Percentiles rank a stretch among this genome's conserved stretches.
Evolutionary conservation across 2,329 filamentous ascomycete genomes (phyloP).

Genomic region (Hirsutella minnesotensis): DNA sequence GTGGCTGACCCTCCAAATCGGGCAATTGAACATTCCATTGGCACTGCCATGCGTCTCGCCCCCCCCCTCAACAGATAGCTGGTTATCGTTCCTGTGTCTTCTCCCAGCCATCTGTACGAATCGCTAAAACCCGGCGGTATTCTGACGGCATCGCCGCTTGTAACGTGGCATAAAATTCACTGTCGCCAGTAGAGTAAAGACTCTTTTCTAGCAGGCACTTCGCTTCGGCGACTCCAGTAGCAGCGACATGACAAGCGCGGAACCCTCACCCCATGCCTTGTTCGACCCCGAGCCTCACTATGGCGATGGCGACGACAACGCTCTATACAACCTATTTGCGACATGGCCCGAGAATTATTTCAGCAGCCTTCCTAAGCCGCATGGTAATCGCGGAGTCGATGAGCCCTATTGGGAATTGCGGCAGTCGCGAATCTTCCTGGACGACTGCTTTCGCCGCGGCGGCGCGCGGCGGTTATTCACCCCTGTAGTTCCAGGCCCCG

Average conservation of each 20-base stretch:
- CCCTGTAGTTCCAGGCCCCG: neutral
- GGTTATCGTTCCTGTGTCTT: neutral
- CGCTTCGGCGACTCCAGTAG: neutral
- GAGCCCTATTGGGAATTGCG: conserved; percentile 1
- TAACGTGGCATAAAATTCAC: neutral
- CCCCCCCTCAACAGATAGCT: neutral
- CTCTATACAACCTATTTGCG: too few relatives aligned
- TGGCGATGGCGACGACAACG: too few relatives aligned
- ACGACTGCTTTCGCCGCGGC: too few relatives aligned
- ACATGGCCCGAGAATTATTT: too few relatives aligned
- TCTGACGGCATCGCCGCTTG: neutral
- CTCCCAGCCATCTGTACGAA: too few relatives aligned
- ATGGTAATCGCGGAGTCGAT: neutral
- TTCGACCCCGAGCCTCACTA: too few relatives aligned
- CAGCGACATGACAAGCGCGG: neutral
- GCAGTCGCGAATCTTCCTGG: too few relatives aligned
- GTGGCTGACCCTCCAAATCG: neutral
- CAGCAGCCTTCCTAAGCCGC: too few relatives aligned
- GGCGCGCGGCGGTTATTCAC: neutral
- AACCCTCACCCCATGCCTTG: neutral
- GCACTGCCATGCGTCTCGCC: neutral
- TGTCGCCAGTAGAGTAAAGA: neutral
- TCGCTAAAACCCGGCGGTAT: neutral
- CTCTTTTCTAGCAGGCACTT: neutral
- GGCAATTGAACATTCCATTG: neutral